Evolutionary conservation across 176 grass and related monocot species (phyloP).

Genomic region (Carex cristatella): DNA sequence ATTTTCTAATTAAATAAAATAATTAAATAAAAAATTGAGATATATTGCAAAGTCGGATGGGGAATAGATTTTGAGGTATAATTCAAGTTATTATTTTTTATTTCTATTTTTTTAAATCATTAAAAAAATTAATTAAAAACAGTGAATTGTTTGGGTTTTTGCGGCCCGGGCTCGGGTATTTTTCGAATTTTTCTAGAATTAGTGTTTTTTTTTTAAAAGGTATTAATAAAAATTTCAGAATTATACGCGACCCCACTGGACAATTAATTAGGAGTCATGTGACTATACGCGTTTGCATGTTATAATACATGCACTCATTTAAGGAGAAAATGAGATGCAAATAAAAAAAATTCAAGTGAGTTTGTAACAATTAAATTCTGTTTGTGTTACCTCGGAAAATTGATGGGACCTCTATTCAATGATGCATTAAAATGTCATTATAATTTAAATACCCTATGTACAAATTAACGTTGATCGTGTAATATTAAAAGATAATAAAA

Average conservation of each 20-base stretch:
- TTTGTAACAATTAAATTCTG: not conserved
- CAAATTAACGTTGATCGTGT: not conserved
- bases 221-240: too few species aligned
- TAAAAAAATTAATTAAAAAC: too few species aligned
- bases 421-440: not conserved
- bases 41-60: too few species aligned
- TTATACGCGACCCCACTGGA: not conserved
- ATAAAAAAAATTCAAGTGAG: not conserved
- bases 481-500: not conserved
- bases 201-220: too few species aligned
- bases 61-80: too few species aligned
- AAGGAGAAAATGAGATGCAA: not conserved
- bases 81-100: too few species aligned
- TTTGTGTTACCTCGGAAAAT: not conserved
- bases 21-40: too few species aligned
- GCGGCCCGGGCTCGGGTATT: too few species aligned
- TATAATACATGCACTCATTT: not conserved
- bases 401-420: not conserved
- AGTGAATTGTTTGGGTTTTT: too few species aligned
- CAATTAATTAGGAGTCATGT: not conserved
- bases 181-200: too few species aligned
- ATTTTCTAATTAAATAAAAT: too few species aligned
- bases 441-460: not conserved
- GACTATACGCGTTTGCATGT: conserved; percentile 13
- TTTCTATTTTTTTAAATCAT: too few species aligned